Evolutionary conservation across 805 yeast genomes (phyloP), one percentile per base, ranked within the genome.

Genomic region (Starmerella floricola): DNA sequence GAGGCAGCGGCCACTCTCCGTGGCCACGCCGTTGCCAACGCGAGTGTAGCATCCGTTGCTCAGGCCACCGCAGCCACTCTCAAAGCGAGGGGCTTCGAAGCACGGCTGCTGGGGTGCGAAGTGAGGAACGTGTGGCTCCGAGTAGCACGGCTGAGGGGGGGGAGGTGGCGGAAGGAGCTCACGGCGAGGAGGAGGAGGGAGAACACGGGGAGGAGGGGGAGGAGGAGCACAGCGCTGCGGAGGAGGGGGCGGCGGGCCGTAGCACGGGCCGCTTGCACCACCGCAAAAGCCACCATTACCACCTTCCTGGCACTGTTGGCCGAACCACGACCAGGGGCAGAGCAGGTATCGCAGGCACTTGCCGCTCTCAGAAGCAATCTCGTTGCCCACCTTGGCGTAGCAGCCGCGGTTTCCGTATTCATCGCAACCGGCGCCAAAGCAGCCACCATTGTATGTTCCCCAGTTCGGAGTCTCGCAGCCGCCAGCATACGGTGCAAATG

Each of bases 261-360:
- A n/a, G n/a, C 15, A 26, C 4, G 5, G n/a, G 8, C 15, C 12
- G 35, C 12, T 12, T 30, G 4, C 31, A 18, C 31, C 26, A 31
- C 21, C 12, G 31, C 34, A 17, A 33, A 35, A 27, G 37, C 31
- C 11, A 13, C 12, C 17, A 27, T 15, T 21, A 2, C 36, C 45
- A 17, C 41, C 38, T 30, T 37, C 21, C 19, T 42, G 37, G 31
- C 30, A 37, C 26, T 29, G 15, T 26, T 42, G 40, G n/a, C 31
- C 41, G 23, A 42, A 36, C 31, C 23, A 36, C 8, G 45, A 36
- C 45, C 45, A 42, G 15, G 45, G 45, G 41, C 45, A 42, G 15
- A 39, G 16, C 13, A 45, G 13, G 28, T 31, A 41, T 33, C 42
- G 45, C 32, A 40, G 11, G 16, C 31, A 17, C 26, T 36, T 36